Conservation (phyloP, 2,329 filamentous ascomycete genomes). For the Scedosporium minutisporum region DNA sequence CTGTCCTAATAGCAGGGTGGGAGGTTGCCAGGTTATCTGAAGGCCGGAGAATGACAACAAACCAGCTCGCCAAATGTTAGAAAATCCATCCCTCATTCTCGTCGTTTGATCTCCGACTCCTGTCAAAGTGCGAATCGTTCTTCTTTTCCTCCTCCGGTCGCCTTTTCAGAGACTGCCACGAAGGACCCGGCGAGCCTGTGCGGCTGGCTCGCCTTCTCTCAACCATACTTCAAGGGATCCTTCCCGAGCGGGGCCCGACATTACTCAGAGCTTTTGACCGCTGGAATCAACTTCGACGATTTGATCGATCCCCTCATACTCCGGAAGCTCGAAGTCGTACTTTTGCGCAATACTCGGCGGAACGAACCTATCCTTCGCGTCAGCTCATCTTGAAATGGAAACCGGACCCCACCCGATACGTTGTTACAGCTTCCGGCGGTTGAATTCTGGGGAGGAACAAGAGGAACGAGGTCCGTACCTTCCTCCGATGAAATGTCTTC, state of each 20-base stretch:
- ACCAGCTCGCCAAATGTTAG: background rate
- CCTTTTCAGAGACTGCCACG: background rate
- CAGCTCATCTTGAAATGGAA: background rate
- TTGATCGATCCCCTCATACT: constrained; percentile 81
- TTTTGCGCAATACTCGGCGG: constrained; percentile 68
- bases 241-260: background rate
- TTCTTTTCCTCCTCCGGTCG: background rate
- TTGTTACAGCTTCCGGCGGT: background rate
- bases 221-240: background rate
- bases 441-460: background rate
- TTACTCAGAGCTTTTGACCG: constrained; percentile 41
- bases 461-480: constrained; percentile 38
- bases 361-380: constrained; percentile 56
- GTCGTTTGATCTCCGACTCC: background rate
- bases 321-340: constrained; percentile 74
- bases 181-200: background rate
- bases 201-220: background rate
- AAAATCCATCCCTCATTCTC: background rate
- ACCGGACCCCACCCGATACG: background rate
- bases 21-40: constrained; percentile 47
- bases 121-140: background rate
- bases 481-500: constrained; percentile 86
- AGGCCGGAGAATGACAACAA: constrained; percentile 2
- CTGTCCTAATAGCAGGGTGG: constrained; percentile 47
- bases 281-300: constrained; percentile 61